Percentiles rank a stretch among this genome's conserved stretches.
phyloP scores from a whole-genome alignment of 2,329 filamentous ascomycete species.

The Pyricularia grisea region DNA sequence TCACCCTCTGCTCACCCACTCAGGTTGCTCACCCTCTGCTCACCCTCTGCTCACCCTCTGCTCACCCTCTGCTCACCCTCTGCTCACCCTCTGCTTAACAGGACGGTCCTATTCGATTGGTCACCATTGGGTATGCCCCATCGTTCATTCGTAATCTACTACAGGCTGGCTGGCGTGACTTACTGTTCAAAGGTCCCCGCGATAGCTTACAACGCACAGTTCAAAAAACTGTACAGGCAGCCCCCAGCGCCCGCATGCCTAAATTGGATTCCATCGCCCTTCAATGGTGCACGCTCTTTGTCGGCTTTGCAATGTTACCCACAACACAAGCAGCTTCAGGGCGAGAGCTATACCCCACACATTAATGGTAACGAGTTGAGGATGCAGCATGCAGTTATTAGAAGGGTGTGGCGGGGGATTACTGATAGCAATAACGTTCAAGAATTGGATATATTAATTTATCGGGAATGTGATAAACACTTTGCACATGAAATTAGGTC shows the following conservation, averaged over 20 bases:
- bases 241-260: not conserved
- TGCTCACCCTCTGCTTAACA: not conserved
- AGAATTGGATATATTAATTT: not conserved
- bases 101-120: not conserved
- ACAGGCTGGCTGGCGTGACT: not conserved
- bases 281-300: not conserved
- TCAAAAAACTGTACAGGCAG: not conserved
- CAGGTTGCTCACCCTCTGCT: not conserved
- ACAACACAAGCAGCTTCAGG: not conserved
- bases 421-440: not conserved
- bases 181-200: not conserved
- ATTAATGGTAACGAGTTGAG: not conserved
- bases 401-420: not conserved
- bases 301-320: not conserved
- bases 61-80: not conserved
- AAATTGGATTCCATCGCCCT: not conserved
- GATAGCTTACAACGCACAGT: not conserved
- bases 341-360: not conserved
- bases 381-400: not conserved
- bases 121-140: not conserved
- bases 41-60: not conserved
- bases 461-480: not conserved
- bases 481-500: not conserved
- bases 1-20: no score
- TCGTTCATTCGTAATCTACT: not conserved